Conservation (phyloP, 2,329 filamentous ascomycete genomes). For the Metarhizium brunneum region DNA sequence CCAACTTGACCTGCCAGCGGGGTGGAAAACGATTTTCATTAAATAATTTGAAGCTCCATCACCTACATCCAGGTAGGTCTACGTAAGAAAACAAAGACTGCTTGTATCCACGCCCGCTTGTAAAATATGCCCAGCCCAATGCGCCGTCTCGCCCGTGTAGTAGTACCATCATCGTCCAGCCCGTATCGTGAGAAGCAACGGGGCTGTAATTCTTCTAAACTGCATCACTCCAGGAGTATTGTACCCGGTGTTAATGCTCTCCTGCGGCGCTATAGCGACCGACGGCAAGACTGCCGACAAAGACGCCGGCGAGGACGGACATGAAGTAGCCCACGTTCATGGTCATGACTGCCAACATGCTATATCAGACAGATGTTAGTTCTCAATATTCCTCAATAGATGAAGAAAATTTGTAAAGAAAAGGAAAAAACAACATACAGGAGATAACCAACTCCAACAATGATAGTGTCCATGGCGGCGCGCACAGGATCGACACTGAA, state of each 20-base stretch:
- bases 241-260: constrained; percentile 31
- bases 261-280: constrained; percentile 54
- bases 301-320: constrained; percentile 68
- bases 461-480: constrained; percentile 59
- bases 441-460: constrained; percentile 72
- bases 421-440: constrained; percentile 51
- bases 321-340: constrained; percentile 80
- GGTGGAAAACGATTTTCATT: too few relatives aligned
- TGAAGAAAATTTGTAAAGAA: too few relatives aligned
- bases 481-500: constrained; percentile 70
- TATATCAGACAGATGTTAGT: constrained; percentile 23
- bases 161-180: too few relatives aligned
- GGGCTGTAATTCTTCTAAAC: background rate
- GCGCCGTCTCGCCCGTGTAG: too few relatives aligned
- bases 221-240: background rate
- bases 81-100: too few relatives aligned
- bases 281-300: constrained; percentile 75
- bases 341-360: constrained; percentile 90
- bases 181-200: background rate
- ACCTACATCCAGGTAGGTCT: too few relatives aligned
- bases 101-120: too few relatives aligned
- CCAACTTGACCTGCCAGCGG: too few relatives aligned
- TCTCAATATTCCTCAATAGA: too few relatives aligned
- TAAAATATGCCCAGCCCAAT: too few relatives aligned
- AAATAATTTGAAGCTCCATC: too few relatives aligned